These are phyloP conservation scores for Marasmius sp. DNA, from an alignment of 1,284 basidiomycete species.

Conservation along the genomic window DNA sequence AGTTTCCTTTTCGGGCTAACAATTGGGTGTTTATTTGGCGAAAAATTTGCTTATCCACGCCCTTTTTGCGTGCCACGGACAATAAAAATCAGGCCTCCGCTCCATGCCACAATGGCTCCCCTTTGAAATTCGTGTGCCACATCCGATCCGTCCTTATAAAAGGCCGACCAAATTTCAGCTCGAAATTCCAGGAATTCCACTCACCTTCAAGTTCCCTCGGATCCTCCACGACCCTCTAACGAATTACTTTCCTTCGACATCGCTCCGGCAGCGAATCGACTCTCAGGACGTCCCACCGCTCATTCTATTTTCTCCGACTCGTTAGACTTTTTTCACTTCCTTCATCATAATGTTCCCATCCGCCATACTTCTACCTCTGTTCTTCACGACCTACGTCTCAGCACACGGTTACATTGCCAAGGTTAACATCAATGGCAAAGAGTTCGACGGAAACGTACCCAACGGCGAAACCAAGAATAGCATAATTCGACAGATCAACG, in stretches of 20 bases:
- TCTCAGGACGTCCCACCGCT: too few species aligned
- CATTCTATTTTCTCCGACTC: too few species aligned
- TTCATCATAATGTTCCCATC: slow-evolving; percentile 3
- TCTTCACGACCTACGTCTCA: slow-evolving; percentile 36
- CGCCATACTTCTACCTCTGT: slow-evolving; percentile 27
- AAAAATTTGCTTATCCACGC: not conserved
- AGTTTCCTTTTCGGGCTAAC: not conserved
- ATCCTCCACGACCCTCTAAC: too few species aligned
- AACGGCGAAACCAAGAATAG: slow-evolving; percentile 39
- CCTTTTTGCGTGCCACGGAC: not conserved
- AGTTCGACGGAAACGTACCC: slow-evolving; percentile 55
- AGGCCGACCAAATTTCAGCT: not conserved
- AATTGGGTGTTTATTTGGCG: too few species aligned
- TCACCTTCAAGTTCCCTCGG: too few species aligned
- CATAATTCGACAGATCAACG: slow-evolving; percentile 60
- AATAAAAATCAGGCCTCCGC: not conserved
- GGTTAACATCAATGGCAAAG: slow-evolving; percentile 55
- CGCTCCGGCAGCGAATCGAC: too few species aligned
- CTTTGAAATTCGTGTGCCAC: not conserved
- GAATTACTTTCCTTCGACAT: too few species aligned
- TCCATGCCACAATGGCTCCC: not conserved
- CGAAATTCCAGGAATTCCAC: too few species aligned
- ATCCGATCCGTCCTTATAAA: not conserved
- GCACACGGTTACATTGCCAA: slow-evolving; percentile 61
- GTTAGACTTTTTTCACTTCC: not conserved